Conservation (phyloP, 2,329 filamentous ascomycete species). For the Allantophomopsis cytisporea region DNA sequence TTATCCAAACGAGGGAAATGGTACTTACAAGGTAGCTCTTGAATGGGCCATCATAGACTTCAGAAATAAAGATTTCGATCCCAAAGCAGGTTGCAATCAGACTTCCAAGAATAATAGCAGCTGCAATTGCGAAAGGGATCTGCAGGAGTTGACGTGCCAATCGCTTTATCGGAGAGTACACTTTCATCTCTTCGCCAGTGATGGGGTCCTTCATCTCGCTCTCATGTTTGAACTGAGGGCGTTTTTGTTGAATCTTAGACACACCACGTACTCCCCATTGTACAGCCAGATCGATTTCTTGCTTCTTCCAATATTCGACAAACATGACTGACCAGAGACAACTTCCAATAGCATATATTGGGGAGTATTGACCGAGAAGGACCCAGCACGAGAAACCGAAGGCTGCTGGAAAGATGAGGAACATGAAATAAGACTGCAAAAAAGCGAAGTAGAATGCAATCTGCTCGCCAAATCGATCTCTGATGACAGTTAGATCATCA, state of each 20-base stretch:
- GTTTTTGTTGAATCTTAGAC: constrained; percentile 64
- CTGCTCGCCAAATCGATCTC: constrained; percentile 65
- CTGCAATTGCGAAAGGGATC: constrained; percentile 64
- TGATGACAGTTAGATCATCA: constrained; percentile 58
- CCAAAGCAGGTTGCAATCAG: constrained; percentile 80
- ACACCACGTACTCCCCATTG: constrained; percentile 84
- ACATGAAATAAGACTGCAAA: constrained; percentile 78
- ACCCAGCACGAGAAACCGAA: constrained; percentile 70
- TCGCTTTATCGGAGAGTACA: constrained; percentile 49
- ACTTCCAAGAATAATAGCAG: constrained; percentile 58
- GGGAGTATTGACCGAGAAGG: constrained; percentile 73
- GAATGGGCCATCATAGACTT: constrained; percentile 81
- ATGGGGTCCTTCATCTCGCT: constrained; percentile 64
- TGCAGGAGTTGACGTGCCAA: constrained; percentile 50
- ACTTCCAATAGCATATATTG: constrained; percentile 64
- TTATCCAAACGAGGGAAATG: no score
- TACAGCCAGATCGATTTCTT: constrained; percentile 74
- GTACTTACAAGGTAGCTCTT: constrained; percentile 61
- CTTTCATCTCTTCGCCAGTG: constrained; percentile 46
- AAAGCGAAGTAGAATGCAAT: constrained; percentile 96
- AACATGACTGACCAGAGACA: constrained; percentile 83
- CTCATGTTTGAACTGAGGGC: constrained; percentile 69
- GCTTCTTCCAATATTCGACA: constrained; percentile 92
- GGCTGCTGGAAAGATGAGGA: constrained; percentile 67
- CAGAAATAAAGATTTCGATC: constrained; percentile 90